Evolutionary conservation across 2,329 filamentous ascomycete genomes (phyloP).

Genomic region (Cytospora piceicola): DNA sequence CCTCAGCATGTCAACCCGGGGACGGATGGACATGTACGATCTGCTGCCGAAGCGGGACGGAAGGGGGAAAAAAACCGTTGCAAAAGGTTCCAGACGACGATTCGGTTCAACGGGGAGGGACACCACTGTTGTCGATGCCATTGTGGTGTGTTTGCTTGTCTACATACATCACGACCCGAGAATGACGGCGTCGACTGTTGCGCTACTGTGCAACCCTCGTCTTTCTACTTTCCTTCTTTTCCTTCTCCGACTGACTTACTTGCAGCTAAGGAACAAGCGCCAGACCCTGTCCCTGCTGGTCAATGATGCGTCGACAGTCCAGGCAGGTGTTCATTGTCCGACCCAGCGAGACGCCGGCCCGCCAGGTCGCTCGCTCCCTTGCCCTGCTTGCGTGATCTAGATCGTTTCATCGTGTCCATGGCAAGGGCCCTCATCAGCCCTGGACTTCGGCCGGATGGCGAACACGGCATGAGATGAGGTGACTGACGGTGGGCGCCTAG

Average conservation of each 20-base stretch:
- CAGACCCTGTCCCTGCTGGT: neutral
- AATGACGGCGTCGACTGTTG: neutral
- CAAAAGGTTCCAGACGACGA: neutral
- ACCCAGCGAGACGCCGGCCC: neutral
- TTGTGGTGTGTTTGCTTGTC: conserved; percentile 3
- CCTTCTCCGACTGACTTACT: neutral
- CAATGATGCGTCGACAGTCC: neutral
- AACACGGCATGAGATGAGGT: no score
- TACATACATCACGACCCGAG: neutral
- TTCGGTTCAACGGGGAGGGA: conserved; percentile 11
- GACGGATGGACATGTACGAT: conserved; percentile 19
- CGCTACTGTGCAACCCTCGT: neutral
- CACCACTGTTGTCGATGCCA: conserved; percentile 17
- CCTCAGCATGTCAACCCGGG: conserved; percentile 5
- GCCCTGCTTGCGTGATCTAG: neutral
- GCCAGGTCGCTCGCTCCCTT: neutral
- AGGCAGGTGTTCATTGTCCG: neutral
- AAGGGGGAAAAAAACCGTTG: neutral
- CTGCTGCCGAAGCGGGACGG: conserved; percentile 23
- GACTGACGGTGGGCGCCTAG: neutral
- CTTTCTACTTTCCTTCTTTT: neutral
- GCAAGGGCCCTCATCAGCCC: neutral
- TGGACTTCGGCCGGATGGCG: no score
- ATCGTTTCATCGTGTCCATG: neutral
- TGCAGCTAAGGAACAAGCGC: neutral